These are phyloP conservation scores for Lagenidium giganteum DNA, from an alignment of 352 stramenopile genomes.

Conservation along the genomic window DNA sequence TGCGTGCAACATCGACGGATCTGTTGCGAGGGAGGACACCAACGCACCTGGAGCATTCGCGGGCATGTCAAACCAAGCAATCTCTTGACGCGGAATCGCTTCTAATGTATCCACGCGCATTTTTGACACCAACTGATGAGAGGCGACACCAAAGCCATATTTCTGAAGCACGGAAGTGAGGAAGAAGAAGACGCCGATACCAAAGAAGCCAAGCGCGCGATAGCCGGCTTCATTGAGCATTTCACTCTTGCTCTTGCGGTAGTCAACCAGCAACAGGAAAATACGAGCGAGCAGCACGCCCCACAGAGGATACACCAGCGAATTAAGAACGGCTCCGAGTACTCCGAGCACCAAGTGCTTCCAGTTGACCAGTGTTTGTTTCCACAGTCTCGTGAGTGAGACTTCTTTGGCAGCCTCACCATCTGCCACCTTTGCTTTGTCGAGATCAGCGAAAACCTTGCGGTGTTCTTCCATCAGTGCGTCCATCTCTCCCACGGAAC, in stretches of 20 bases:
- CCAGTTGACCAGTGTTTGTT: constrained; percentile 13
- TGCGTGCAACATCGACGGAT: constrained; percentile 45
- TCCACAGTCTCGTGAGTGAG: constrained; percentile 12
- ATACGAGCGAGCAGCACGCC: constrained; percentile 18
- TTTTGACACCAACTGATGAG: constrained; percentile 24
- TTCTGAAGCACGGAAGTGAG: constrained; percentile 12
- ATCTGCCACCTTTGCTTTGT: too few species aligned
- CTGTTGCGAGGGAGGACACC: constrained; percentile 34
- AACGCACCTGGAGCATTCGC: constrained; percentile 45
- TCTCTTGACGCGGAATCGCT: constrained; percentile 41
- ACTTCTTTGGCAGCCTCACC: too few species aligned
- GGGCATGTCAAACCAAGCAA: constrained; percentile 51
- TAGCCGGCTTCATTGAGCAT: constrained; percentile 12
- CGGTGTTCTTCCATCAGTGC: too few species aligned
- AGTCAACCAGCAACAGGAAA: constrained; percentile 21
- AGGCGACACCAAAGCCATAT: constrained; percentile 25
- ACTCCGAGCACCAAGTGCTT: constrained; percentile 27
- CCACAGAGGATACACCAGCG: constrained; percentile 22
- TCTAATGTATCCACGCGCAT: constrained; percentile 20
- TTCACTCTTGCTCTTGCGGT: too few species aligned
- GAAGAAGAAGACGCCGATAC: constrained; percentile 12
- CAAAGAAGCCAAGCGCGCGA: constrained; percentile 20
- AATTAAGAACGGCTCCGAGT: constrained; percentile 31
- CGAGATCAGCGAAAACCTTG: too few species aligned
- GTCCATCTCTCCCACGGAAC: too few species aligned